A percentile compares a stretch with the other conserved stretches of the same genome.
Conservation (phyloP, 768 basidiomycete species). For the Panellus pusillus region DNA sequence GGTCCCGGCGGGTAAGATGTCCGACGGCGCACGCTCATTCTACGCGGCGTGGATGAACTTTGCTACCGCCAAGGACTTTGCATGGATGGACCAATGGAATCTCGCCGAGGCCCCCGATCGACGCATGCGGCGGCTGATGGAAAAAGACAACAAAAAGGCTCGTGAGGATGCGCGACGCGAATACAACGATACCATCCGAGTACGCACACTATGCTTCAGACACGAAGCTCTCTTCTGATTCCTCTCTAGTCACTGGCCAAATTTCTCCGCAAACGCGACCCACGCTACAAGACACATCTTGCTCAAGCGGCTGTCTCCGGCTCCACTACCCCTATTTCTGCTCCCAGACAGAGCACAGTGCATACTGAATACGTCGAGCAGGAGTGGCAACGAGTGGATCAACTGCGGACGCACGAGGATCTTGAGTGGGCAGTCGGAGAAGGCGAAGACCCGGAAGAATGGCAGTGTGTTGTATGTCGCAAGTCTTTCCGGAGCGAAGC, state of each 20-base stretch:
- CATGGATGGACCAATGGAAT: slow-evolving; percentile 87
- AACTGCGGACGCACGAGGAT: slow-evolving; percentile 49
- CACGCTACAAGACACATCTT: slow-evolving; percentile 73
- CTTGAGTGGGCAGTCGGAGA: slow-evolving; percentile 76
- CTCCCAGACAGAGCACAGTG: slow-evolving; percentile 29
- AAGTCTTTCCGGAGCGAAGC: slow-evolving; percentile 91
- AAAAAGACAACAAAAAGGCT: slow-evolving; percentile 92
- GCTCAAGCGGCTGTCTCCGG: slow-evolving; percentile 41
- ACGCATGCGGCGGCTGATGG: slow-evolving; percentile 83
- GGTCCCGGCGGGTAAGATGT: slow-evolving; percentile 48
- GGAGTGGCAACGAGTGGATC: slow-evolving; percentile 80
- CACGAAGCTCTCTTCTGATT: slow-evolving; percentile 3
- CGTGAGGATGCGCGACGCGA: slow-evolving; percentile 86
- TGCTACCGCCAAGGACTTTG: slow-evolving; percentile 81
- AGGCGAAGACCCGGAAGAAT: slow-evolving; percentile 73
- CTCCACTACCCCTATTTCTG: slow-evolving; percentile 29
- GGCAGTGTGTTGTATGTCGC: slow-evolving; percentile 94
- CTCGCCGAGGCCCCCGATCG: slow-evolving; percentile 83
- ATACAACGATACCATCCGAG: slow-evolving; percentile 89
- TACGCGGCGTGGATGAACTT: slow-evolving; percentile 90
- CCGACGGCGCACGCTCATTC: slow-evolving; percentile 67
- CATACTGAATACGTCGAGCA: slow-evolving; percentile 70
- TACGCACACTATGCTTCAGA: slow-evolving; percentile 36
- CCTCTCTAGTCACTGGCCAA: slow-evolving; percentile 61
- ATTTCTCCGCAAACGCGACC: slow-evolving; percentile 86